Evolutionary conservation across 192 early-diverging fungal species (phyloP), one percentile per base, ranked within the genome.

Genomic region (Coemansia sp.): DNA sequence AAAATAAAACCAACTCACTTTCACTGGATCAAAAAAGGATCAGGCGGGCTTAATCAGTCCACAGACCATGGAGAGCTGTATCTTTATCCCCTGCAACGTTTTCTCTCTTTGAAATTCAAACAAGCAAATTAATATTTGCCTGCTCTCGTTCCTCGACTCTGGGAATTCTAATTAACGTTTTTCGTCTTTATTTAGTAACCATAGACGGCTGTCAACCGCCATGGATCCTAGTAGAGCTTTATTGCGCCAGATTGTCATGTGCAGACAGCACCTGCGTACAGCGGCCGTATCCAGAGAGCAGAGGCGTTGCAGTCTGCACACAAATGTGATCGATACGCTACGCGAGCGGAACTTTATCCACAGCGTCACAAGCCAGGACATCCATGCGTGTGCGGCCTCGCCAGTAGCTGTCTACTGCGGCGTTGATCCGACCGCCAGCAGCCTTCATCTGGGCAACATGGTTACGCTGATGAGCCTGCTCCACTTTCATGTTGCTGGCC

Each of bases 391-490:
- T 0, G 48, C 65, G 16, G 32, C 51, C 59, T 21, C 39, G 36
- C 57, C 74, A 6, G 63, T 69, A 10, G 65, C 85, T 8, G 85
- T 96, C 36, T 98, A 98, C 73, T 90, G 90, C 72, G 96, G 96
- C 43, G 89, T 98, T 32, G 96, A 98, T 71, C 96, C 96, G 11
- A 98, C 94, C 0, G 96, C 96, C 19, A 73, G 73, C n/a, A 91
- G 90, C 67, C 77, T 97, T 22, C 96, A 98, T 66, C 78, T 96
- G 13, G 96, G 96, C 19, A 98, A 97, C 70, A 85, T 98, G 65
- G 83, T 95, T 6, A 85, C 91, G 15, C 77, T 97, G 32, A 91
- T 95, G 74, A 90, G 89, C 10, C 78, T 96, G 43, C 82, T 97
- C 19, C 93, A 96, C 77, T 97, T 97, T 64, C 88, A 92, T 46